phyloP scores from a whole-genome alignment of 768 basidiomycete genomes.

The Xanthoconium stramineum region DNA sequence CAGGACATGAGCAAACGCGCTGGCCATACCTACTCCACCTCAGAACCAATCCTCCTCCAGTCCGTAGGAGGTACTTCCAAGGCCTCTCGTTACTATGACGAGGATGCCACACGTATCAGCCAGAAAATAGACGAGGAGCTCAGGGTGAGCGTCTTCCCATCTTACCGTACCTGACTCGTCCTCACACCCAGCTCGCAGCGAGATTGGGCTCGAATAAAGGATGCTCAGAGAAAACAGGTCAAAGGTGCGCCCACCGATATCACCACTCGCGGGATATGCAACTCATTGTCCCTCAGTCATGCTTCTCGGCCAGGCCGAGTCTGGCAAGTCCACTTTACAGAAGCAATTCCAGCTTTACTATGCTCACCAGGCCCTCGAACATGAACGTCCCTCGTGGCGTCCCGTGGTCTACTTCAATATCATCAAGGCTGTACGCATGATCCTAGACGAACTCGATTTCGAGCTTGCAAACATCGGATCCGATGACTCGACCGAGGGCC shows the following conservation, averaged over 20 bases:
- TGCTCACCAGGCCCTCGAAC: slow-evolving; percentile 64
- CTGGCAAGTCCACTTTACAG: slow-evolving; percentile 80
- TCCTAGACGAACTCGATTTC: slow-evolving; percentile 67
- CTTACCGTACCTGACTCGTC: not conserved
- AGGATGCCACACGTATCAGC: slow-evolving; percentile 45
- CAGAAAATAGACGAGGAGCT: slow-evolving; percentile 56
- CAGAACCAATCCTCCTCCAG: slow-evolving; percentile 31
- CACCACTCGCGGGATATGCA: not conserved
- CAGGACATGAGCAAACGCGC: slow-evolving; percentile 27
- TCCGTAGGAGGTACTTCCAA: slow-evolving; percentile 30
- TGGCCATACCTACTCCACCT: slow-evolving; percentile 28
- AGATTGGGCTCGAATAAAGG: slow-evolving; percentile 46
- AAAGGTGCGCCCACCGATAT: slow-evolving; percentile 42
- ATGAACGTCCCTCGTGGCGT: slow-evolving; percentile 71
- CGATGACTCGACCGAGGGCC: slow-evolving; percentile 30
- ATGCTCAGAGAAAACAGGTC: slow-evolving; percentile 45
- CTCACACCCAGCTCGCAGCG: slow-evolving; percentile 35
- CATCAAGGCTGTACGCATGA: slow-evolving; percentile 72
- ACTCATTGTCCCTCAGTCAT: slow-evolving; percentile 45
- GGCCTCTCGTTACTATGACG: slow-evolving; percentile 37
- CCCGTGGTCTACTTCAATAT: slow-evolving; percentile 83
- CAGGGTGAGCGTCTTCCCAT: slow-evolving; percentile 36
- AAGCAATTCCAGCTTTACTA: slow-evolving; percentile 85
- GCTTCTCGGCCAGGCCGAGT: slow-evolving; percentile 77
- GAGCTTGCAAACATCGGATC: slow-evolving; percentile 40